These are phyloP conservation scores for Brassica carinata DNA, from an alignment of 345 rosid genomes.

Conservation along the genomic window DNA sequence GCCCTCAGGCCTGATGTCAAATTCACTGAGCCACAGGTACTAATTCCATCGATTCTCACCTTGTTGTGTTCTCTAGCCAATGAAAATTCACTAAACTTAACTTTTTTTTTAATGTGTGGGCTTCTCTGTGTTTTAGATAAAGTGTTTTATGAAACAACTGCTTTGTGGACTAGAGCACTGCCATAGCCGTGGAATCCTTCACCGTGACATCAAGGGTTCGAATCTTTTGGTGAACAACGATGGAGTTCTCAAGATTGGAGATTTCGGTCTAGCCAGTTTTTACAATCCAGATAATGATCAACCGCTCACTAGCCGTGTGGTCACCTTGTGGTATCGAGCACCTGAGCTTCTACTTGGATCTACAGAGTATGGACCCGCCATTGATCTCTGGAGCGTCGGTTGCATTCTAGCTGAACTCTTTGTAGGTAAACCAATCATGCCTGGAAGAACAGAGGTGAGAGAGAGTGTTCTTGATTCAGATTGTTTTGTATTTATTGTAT, in stretches of 20 bases:
- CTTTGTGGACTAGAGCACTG: slow-evolving; percentile 83
- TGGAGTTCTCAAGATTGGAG: slow-evolving; percentile 91
- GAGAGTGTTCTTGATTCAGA: background rate
- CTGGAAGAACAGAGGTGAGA: slow-evolving; percentile 92
- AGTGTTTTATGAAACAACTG: slow-evolving; percentile 80
- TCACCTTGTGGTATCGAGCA: slow-evolving; percentile 93
- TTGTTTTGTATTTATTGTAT: background rate
- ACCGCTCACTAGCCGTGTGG: slow-evolving; percentile 87
- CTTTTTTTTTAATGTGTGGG: background rate
- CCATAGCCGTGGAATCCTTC: slow-evolving; percentile 80
- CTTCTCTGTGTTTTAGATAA: slow-evolving; percentile 50
- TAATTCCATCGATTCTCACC: background rate
- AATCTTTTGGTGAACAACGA: slow-evolving; percentile 70
- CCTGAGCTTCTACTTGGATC: slow-evolving; percentile 97
- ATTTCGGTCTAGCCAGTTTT: slow-evolving; percentile 79
- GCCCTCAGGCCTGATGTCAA: slow-evolving; percentile 71
- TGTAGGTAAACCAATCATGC: slow-evolving; percentile 91
- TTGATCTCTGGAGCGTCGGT: slow-evolving; percentile 93
- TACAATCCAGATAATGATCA: slow-evolving; percentile 57
- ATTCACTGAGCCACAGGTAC: slow-evolving; percentile 80
- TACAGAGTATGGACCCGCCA: slow-evolving; percentile 73
- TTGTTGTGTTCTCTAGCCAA: background rate
- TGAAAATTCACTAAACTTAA: background rate
- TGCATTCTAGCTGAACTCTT: slow-evolving; percentile 87
- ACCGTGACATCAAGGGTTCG: slow-evolving; percentile 93